Base-by-base conservation (phyloP, 345 rosid genomes). In the Eutrema heterophyllum region DNA sequence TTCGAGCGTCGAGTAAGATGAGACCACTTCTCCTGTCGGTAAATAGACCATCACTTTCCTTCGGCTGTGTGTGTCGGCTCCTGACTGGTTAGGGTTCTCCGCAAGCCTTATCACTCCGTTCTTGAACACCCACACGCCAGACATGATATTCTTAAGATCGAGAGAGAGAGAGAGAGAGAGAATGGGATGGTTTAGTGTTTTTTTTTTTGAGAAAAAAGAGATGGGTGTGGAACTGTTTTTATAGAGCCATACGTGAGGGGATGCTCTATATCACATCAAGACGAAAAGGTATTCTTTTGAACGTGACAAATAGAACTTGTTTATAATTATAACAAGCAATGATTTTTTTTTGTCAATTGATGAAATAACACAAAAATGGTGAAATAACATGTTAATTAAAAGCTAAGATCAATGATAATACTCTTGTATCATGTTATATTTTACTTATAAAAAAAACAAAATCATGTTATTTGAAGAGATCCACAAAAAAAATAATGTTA, bases 51-150 rank as follows among this genome's bases (percentile, higher is more conserved):
- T 68, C 5, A 78, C 85, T 77, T 83, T 89, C 70, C 81, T 83
- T 66, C 74, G 71, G 13, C 69, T 53, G 0, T 70, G 18, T 26
- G 57, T 73, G 70, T 38, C 72, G 64, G 2, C 36, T 70, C 78
- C 81, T 30, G 70, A 66, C 53, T 30, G 83, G 73, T 54, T 80
- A 6, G 88, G 89, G 72, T 84, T 88, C 86, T 86, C 95, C 46
- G 77, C 78, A 5, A 84, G 88, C 5, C 83, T 83, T 41, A 85
- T 78, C 16, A 87, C 88, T 5, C 97, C 97, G n/a, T 73, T 49
- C 9, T 78, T 52, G 82, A 91, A 87, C 44, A 75, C 76, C 93
- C 90, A 89, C 35, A 91, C 97, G 16, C 96, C 96, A 24, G 91
- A 62, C 97, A 91, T 91, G 57, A 58, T 78, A 18, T 60, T 51